A percentile compares a stretch with the other conserved stretches of the same genome.
Evolutionary conservation across 139 green algal species (phyloP).

Genomic region (Picochlorum sp.): DNA sequence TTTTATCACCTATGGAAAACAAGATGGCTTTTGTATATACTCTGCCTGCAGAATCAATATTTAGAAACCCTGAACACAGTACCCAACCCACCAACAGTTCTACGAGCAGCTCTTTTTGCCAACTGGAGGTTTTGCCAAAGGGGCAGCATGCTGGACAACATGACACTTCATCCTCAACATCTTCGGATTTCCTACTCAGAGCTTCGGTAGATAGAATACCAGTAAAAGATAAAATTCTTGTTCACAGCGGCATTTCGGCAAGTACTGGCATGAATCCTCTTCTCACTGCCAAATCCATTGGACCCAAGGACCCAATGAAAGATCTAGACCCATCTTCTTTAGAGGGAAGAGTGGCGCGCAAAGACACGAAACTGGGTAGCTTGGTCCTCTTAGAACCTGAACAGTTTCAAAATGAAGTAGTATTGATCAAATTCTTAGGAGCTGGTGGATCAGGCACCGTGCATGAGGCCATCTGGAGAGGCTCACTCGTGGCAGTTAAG

Average conservation of each 20-base stretch:
- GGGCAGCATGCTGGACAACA: too few species aligned
- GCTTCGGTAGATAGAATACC: too few species aligned
- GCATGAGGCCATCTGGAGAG: constrained; percentile 1
- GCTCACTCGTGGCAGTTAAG: constrained; percentile 17
- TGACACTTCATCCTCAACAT: too few species aligned
- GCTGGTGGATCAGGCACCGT: constrained; percentile 5
- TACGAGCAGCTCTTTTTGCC: too few species aligned
- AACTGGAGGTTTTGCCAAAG: too few species aligned
- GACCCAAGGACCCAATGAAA: neutral
- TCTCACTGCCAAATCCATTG: constrained; percentile 1
- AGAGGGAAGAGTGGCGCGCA: neutral
- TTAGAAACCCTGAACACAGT: too few species aligned
- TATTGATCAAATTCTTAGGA: constrained; percentile 9
- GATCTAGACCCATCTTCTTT: neutral
- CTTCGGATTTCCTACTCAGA: too few species aligned
- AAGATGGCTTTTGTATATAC: too few species aligned
- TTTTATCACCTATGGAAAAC: too few species aligned
- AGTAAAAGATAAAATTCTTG: neutral
- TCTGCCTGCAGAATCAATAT: too few species aligned
- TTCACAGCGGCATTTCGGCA: neutral
- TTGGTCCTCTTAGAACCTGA: neutral
- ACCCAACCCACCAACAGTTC: too few species aligned
- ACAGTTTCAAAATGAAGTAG: constrained; percentile 4
- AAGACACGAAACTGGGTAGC: neutral
- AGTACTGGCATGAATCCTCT: neutral